Base-by-base conservation (phyloP, 805 yeast genomes). In the Nakazawaea holstii region DNA sequence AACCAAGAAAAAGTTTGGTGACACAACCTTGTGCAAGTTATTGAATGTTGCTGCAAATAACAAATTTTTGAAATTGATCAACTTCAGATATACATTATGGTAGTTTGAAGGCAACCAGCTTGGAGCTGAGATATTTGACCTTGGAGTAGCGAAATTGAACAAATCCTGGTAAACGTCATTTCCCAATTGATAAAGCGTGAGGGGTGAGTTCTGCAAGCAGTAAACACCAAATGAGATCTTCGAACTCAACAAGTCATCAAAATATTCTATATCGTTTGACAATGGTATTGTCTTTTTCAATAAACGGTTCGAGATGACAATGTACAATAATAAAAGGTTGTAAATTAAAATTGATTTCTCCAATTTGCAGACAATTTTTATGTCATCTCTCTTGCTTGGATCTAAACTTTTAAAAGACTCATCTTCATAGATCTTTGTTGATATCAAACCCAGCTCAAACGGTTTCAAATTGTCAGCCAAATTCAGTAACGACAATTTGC, bases 231-330 rank as follows among this genome's bases (percentile, higher is more conserved):
- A 49, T 28, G 67, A 63, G 15, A 57, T 52, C 2, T 57, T 58
- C 4, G 73, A 67, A 10, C 65, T 54, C 3, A 66, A 53, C 0
- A 70, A 57, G 1, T 59, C 43, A 27, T 76, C 76, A 68, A 74
- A 79, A 55, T 77, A 79, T 30, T 61, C 60, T n/a, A 76, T 53
- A 51, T 73, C 76, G 36, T 69, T 70, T 20, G 62, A 50, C 11
- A 76, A 52, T 8, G 76, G 73, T 4, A 74, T 51, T 1, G 82
- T 75, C 13, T 63, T 60, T 6, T 56, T 55, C 35, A 78, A 55
- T 27, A 77, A 53, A 1, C 59, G 52, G 28, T 68, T 52, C 28
- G 59, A 52, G 5, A 54, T 39, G 1, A 46, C 31, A 1, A 57
- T 38, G 10, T 54, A 44, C 8, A 56, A 37, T 11, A 56, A 45